phyloP scores from a whole-genome alignment of 2,329 filamentous ascomycete species.

The Exophiala bonariae region DNA sequence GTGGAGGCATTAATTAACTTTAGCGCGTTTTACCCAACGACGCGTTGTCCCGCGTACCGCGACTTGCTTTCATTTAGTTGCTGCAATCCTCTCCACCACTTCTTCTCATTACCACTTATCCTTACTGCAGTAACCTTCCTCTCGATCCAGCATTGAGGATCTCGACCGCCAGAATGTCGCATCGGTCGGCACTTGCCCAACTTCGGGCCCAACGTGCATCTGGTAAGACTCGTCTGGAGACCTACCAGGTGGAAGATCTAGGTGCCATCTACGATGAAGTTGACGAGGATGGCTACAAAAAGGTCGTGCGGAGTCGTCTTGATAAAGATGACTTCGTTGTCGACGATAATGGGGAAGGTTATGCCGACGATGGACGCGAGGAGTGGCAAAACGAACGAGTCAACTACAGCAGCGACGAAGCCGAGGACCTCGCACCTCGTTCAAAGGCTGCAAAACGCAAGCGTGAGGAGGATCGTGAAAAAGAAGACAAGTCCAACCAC shows the following conservation, averaged over 20 bases:
- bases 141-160: no score
- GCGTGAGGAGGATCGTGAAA: conserved; percentile 81
- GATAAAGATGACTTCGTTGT: conserved; percentile 98
- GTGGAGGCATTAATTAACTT: no score
- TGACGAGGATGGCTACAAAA: conserved; percentile 96
- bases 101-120: no score
- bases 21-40: no score
- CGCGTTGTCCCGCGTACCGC: no score
- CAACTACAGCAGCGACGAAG: conserved; percentile 70
- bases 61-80: no score
- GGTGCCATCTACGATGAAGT: conserved; percentile 91
- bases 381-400: conserved; percentile 78
- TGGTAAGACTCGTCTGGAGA: conserved; percentile 87
- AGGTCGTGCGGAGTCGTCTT: conserved; percentile 82
- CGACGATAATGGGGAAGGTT: conserved; percentile 95
- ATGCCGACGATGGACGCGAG: conserved; percentile 93
- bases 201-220: conserved; percentile 79
- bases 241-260: conserved; percentile 82
- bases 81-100: background rate
- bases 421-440: conserved; percentile 62
- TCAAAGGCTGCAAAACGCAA: conserved; percentile 75
- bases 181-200: conserved; percentile 59
- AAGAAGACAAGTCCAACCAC: conserved; percentile 82
- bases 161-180: conserved; percentile 21
- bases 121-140: no score